Evolutionary conservation across 179 eudicot genomes (phyloP), one percentile per base, ranked within the genome.

Genomic region (Spergularia azorica): DNA sequence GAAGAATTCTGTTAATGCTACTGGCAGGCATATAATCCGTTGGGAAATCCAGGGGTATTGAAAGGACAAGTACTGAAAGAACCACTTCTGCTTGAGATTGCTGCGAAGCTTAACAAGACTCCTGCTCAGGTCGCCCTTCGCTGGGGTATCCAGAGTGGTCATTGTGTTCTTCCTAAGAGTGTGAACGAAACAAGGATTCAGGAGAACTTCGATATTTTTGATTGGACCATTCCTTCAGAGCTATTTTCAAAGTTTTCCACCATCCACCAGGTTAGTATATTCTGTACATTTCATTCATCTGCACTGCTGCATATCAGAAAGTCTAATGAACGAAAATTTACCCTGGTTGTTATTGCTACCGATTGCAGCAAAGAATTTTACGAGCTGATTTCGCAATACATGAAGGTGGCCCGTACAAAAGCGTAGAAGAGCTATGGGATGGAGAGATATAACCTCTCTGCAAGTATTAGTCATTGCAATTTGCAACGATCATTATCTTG

Each of bases 381-480:
- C 81, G 84, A 6, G 84, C 81, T 32, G 84, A 77, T 63, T 81
- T 81, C 68, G 81, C 84, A 11, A 18, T 77, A 63, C 72, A 32
- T 68, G 78, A 73, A 68, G 68, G 9, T 48, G 79, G 91, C 73
- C 87, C 84, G 57, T 92, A 89, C 84, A 91, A 82, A 84, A 89
- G 86, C 52, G 61, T 88, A 5, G 88, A 91, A 62, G 96, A 92
- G 69, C 85, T 92, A 32, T 92, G 97, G 97, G 97, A 92, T 84
- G 96, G 91, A 41, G 97, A 88, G 80, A 77, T 89, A 46, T 89
- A 85, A 89, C 39, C 39, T 36, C 4, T 36, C n/a, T 32, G 50
- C 58, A 39, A 52, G 46, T 9, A 15, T 6, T 6, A 60, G 64
- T 70, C 43, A 43, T 36, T 36, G 39, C 4, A 2, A 36, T 2